Percentiles rank a stretch among this genome's conserved stretches.
phyloP scores from a whole-genome alignment of 345 rosid genomes.

The Linum usitatissimum region DNA sequence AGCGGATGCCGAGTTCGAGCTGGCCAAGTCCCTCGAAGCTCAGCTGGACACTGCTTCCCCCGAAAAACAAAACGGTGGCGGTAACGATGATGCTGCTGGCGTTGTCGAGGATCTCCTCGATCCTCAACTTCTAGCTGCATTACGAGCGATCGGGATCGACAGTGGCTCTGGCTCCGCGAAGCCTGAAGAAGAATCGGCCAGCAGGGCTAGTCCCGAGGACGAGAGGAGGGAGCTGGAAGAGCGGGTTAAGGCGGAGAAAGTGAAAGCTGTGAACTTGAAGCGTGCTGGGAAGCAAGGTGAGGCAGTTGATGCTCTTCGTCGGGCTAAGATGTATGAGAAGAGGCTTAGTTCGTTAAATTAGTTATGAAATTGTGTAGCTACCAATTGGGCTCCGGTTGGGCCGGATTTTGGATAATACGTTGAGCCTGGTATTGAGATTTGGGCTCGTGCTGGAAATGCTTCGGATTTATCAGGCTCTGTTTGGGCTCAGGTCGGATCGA shows the following conservation, averaged over 20 bases:
- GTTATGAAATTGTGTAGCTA: neutral
- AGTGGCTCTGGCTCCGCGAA: constrained; percentile 13
- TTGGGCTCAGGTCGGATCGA: too few relatives aligned
- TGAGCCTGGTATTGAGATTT: too few relatives aligned
- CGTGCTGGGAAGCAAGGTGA: constrained; percentile 84
- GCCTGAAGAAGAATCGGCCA: constrained; percentile 2
- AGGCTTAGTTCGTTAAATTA: constrained; percentile 40
- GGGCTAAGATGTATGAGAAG: constrained; percentile 61
- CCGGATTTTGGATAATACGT: too few relatives aligned
- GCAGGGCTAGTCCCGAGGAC: constrained; percentile 21
- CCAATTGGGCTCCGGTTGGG: too few relatives aligned
- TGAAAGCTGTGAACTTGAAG: constrained; percentile 61
- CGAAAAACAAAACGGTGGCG: constrained; percentile 21
- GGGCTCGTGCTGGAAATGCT: too few relatives aligned
- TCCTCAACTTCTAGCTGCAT: constrained; percentile 80
- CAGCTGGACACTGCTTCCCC: constrained; percentile 52
- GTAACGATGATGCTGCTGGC: constrained; percentile 30
- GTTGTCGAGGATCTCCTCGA: constrained; percentile 79
- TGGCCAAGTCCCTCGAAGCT: constrained; percentile 82
- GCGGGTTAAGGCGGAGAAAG: constrained; percentile 64
- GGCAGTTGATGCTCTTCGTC: constrained; percentile 78
- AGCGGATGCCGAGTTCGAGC: constrained; percentile 87
- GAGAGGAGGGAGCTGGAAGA: constrained; percentile 65
- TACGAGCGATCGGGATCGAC: constrained; percentile 61
- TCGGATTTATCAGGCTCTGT: too few relatives aligned